These are phyloP conservation scores for Murraya koenigii DNA, from an alignment of 345 rosid genomes.

Conservation along the genomic window DNA sequence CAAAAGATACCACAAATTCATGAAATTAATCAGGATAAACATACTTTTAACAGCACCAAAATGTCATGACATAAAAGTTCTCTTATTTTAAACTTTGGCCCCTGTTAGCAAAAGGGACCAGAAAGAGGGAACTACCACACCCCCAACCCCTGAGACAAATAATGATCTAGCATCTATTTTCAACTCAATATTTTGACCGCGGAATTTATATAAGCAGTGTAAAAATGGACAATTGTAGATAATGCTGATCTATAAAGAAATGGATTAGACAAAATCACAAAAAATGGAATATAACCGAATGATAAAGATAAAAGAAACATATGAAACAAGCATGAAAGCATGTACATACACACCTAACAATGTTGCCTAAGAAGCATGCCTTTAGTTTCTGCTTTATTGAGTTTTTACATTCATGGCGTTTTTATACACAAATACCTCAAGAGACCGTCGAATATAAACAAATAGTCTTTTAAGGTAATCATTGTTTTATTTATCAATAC, in stretches of 20 bases:
- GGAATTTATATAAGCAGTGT: background rate
- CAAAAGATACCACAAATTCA: background rate
- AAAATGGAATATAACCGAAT: background rate
- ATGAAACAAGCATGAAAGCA: background rate
- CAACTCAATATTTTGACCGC: background rate
- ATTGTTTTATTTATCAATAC: background rate
- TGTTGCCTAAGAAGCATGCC: constrained; percentile 6
- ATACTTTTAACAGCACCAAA: background rate
- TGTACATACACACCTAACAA: constrained; percentile 4
- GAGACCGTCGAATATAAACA: background rate
- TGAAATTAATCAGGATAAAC: background rate
- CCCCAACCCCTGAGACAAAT: background rate
- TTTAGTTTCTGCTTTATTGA: background rate
- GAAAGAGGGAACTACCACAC: background rate
- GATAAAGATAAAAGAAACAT: background rate
- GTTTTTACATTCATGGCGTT: constrained; percentile 7
- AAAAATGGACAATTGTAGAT: background rate
- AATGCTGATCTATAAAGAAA: background rate
- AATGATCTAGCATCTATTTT: constrained; percentile 5
- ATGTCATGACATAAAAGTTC: background rate
- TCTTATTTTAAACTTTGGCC: background rate
- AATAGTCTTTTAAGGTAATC: constrained; percentile 11
- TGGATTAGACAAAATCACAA: background rate
- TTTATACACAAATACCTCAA: constrained; percentile 3
- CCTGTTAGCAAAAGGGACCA: background rate